phyloP scores from a whole-genome alignment of 495 filamentous ascomycete species.

The Jackrogersella minutella region DNA sequence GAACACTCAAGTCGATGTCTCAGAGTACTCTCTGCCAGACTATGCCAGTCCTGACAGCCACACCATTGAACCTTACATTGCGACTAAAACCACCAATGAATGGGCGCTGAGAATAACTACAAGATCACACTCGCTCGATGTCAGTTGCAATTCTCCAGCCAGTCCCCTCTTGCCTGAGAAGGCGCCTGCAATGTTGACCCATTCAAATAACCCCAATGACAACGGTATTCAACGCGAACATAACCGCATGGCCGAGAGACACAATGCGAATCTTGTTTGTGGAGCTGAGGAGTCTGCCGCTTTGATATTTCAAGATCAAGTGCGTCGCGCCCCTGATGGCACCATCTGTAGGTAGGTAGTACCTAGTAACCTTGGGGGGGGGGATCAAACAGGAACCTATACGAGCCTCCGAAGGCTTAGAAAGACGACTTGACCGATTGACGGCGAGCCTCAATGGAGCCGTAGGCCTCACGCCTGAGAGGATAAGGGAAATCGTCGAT shows the following conservation, averaged over 20 bases:
- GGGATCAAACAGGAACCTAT: background rate
- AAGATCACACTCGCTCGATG: background rate
- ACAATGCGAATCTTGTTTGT: background rate
- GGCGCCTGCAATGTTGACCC: background rate
- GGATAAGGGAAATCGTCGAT: background rate
- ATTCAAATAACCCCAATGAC: background rate
- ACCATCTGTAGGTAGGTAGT: no score
- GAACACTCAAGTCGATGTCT: background rate
- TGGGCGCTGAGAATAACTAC: no score
- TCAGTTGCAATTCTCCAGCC: background rate
- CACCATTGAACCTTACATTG: background rate
- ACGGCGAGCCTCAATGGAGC: constrained; percentile 2
- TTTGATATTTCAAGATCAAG: background rate
- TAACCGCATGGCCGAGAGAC: background rate
- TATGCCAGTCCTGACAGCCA: background rate
- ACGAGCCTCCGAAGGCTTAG: background rate
- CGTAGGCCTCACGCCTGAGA: background rate
- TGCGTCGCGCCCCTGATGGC: background rate
- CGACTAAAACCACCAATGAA: background rate
- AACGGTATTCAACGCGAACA: background rate
- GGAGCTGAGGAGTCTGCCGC: background rate
- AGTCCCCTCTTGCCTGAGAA: background rate
- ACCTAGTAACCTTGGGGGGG: background rate
- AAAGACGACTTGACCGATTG: background rate
- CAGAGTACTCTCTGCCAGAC: background rate